phyloP scores from a whole-genome alignment of 2,329 filamentous ascomycete genomes.

The Alternaria hordeiaustralica region DNA sequence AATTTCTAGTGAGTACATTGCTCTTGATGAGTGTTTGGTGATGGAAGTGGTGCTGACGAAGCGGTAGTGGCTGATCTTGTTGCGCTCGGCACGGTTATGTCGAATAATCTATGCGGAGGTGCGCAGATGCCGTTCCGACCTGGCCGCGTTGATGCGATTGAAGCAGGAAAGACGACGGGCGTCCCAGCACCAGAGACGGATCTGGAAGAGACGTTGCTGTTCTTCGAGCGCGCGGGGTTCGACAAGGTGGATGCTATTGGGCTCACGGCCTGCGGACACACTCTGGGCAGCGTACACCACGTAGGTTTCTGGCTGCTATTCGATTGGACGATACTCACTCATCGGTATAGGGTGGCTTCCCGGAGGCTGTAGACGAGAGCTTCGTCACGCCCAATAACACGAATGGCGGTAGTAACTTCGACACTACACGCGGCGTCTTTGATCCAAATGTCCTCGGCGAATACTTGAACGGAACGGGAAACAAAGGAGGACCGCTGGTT shows the following conservation, averaged over 20 bases:
- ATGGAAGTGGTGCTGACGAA: not conserved
- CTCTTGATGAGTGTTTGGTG: not conserved
- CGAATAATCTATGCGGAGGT: conserved; percentile 35
- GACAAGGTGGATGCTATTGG: conserved; percentile 30
- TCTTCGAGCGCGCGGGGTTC: conserved; percentile 36
- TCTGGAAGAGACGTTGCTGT: conserved; percentile 24
- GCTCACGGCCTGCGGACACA: conserved; percentile 40
- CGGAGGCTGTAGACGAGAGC: conserved; percentile 31
- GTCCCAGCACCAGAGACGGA: conserved; percentile 35
- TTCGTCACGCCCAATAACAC: conserved; percentile 26
- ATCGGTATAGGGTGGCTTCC: conserved; percentile 21
- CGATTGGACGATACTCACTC: not conserved
- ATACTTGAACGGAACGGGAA: conserved; percentile 34
- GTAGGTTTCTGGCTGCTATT: not conserved
- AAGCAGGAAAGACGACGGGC: conserved; percentile 24
- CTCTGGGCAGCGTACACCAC: conserved; percentile 35
- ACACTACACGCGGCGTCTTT: conserved; percentile 32
- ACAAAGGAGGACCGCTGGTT: conserved; percentile 32
- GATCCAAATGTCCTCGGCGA: conserved; percentile 36
- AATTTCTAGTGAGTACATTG: conserved; percentile 1
- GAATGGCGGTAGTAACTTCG: conserved; percentile 31
- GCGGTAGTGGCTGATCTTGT: conserved; percentile 34
- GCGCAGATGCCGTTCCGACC: conserved; percentile 26
- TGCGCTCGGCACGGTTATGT: conserved; percentile 31
- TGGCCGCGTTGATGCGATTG: conserved; percentile 35